Conservation (phyloP, 352 stramenopile species). For the Blastocystis sp. region DNA sequence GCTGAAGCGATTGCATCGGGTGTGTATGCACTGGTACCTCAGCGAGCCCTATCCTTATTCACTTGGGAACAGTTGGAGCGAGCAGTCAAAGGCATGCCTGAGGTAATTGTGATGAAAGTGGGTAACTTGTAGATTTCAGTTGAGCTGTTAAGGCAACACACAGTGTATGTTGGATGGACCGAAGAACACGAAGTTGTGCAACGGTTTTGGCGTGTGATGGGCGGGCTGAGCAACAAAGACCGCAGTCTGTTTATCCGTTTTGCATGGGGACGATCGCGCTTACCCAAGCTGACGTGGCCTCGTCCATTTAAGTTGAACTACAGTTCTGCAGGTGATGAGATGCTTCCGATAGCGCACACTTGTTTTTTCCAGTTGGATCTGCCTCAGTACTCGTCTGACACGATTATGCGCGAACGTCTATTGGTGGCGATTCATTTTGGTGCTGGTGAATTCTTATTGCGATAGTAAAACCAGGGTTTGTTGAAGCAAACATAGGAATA, state of each 20-base stretch:
- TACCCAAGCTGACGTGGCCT: constrained; percentile 75
- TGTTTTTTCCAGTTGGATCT: constrained; percentile 84
- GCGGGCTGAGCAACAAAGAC: constrained; percentile 66
- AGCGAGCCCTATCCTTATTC: constrained; percentile 66
- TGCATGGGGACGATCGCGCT: constrained; percentile 79
- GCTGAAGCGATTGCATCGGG: constrained; percentile 63
- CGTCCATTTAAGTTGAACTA: constrained; percentile 82
- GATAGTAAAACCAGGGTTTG: neutral
- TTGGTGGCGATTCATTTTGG: constrained; percentile 71
- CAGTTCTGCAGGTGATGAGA: constrained; percentile 68
- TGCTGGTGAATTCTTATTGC: constrained; percentile 51
- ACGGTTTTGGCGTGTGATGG: constrained; percentile 69
- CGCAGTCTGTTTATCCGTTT: constrained; percentile 73
- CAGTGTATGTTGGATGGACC: constrained; percentile 66
- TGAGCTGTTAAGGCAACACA: constrained; percentile 67
- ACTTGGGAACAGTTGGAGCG: constrained; percentile 69
- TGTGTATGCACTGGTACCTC: constrained; percentile 65
- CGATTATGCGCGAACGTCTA: constrained; percentile 72
- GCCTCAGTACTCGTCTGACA: constrained; percentile 74
- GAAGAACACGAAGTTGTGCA: constrained; percentile 66
- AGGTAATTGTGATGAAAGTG: constrained; percentile 61
- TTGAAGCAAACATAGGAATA: constrained; percentile 71
- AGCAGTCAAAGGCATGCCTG: constrained; percentile 66
- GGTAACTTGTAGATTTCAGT: constrained; percentile 64
- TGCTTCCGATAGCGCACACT: constrained; percentile 79